Percentiles rank a stretch among this genome's conserved stretches.
phyloP scores from a whole-genome alignment of 2,329 filamentous ascomycete species.

The Remersonia thermophila region DNA sequence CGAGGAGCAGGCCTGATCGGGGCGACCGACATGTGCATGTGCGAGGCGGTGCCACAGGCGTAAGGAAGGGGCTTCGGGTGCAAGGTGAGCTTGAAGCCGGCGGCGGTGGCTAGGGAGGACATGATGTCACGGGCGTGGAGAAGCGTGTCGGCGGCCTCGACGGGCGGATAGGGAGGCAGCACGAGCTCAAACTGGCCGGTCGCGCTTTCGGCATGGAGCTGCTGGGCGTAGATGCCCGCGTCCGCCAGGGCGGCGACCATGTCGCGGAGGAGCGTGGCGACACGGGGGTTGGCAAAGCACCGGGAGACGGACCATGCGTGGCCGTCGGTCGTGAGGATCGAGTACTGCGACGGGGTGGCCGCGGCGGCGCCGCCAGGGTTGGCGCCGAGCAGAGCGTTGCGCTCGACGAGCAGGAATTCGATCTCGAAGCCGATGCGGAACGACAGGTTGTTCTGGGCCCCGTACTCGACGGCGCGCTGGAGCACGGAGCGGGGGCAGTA shows the following conservation, averaged over 20 bases:
- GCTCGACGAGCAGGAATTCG: conserved; percentile 60
- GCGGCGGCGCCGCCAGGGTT: conserved; percentile 17
- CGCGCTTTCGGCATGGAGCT: conserved; percentile 63
- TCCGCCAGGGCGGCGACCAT: conserved; percentile 48
- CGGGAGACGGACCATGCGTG: conserved; percentile 62
- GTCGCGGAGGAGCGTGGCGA: conserved; percentile 49
- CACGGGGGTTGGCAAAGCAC: conserved; percentile 44
- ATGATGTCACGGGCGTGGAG: conserved; percentile 61
- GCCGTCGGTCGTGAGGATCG: conserved; percentile 41
- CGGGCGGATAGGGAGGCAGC: conserved; percentile 47
- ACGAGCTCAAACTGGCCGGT: conserved; percentile 69
- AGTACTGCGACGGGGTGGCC: conserved; percentile 22
- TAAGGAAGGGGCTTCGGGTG: conserved; percentile 55
- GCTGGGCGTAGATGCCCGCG: conserved; percentile 54
- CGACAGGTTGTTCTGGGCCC: conserved; percentile 39
- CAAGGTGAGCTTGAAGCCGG: conserved; percentile 56
- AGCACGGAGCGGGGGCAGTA: conserved; percentile 58
- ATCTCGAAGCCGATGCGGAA: conserved; percentile 71
- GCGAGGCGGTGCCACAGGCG: conserved; percentile 51
- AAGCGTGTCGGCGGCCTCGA: conserved; percentile 59
- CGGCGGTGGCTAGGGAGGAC: conserved; percentile 46
- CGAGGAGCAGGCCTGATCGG: too few relatives aligned
- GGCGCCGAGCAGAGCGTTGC: conserved; percentile 10
- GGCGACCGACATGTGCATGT: conserved; percentile 55
- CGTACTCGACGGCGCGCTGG: conserved; percentile 37